A percentile compares a stretch with the other conserved stretches of the same genome.
phyloP scores from a whole-genome alignment of 345 rosid species.

The Hypericum perforatum region DNA sequence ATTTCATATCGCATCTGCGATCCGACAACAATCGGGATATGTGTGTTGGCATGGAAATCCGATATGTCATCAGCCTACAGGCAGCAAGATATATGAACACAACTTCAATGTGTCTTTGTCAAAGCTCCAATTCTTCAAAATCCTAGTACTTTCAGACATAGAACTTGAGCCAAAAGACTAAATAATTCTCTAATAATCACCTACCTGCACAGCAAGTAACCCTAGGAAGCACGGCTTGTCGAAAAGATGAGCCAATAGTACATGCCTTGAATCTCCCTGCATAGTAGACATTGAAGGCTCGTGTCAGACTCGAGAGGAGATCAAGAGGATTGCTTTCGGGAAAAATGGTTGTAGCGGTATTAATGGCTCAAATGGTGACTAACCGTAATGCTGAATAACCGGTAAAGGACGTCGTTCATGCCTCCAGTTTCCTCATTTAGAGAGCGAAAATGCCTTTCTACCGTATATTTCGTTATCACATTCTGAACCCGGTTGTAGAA shows the following conservation, averaged over 20 bases:
- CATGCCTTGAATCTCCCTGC: constrained; percentile 79
- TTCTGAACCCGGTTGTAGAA: constrained; percentile 75
- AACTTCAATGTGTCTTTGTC: too few species aligned
- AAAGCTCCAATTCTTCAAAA: too few species aligned
- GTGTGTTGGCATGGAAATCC: constrained; percentile 84
- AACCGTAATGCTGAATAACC: constrained; percentile 57
- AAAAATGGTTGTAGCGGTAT: background rate
- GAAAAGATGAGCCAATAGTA: constrained; percentile 80
- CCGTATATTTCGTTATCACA: constrained; percentile 42
- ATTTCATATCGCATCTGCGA: constrained; percentile 88
- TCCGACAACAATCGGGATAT: constrained; percentile 86
- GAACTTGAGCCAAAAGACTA: background rate
- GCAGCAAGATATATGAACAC: constrained; percentile 7
- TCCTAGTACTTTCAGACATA: too few species aligned
- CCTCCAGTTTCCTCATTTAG: constrained; percentile 96
- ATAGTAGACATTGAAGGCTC: constrained; percentile 9
- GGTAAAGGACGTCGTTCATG: constrained; percentile 92
- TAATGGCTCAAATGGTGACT: background rate
- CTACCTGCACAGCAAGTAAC: constrained; percentile 69
- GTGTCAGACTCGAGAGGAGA: constrained; percentile 9
- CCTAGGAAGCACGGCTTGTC: constrained; percentile 20
- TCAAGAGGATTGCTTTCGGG: background rate
- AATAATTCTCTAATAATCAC: background rate
- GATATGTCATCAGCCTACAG: constrained; percentile 80
- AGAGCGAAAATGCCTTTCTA: constrained; percentile 68